Evolutionary conservation across 2,329 filamentous ascomycete genomes (phyloP).

Genomic region (Scytalidium lignicola): DNA sequence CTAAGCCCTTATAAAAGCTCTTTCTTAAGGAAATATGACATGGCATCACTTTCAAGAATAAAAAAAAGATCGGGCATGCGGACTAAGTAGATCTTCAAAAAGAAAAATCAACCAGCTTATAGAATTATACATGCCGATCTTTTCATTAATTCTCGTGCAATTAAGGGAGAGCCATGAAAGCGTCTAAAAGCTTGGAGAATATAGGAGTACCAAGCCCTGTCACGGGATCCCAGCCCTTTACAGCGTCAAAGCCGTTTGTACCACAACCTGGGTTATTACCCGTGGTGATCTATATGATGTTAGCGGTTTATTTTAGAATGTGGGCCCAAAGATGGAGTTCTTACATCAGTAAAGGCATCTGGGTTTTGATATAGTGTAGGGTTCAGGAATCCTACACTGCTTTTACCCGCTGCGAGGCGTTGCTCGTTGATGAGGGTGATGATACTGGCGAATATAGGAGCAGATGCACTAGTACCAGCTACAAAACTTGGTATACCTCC

Average conservation of each 20-base stretch:
- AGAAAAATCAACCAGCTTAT: too few relatives aligned
- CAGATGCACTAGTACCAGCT: slow-evolving; percentile 29
- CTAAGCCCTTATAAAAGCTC: too few relatives aligned
- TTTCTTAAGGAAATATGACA: too few relatives aligned
- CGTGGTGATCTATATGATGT: slow-evolving; percentile 10
- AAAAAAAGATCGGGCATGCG: too few relatives aligned
- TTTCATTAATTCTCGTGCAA: too few relatives aligned
- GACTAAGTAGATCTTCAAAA: too few relatives aligned
- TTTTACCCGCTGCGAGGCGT: slow-evolving; percentile 24
- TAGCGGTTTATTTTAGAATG: not conserved
- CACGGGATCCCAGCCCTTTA: slow-evolving; percentile 23
- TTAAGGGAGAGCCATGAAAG: slow-evolving; percentile 11
- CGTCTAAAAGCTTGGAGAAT: slow-evolving; percentile 8
- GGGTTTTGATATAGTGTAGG: slow-evolving; percentile 15
- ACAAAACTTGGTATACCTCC: slow-evolving; percentile 13
- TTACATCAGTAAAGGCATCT: slow-evolving; percentile 13
- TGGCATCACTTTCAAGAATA: too few relatives aligned
- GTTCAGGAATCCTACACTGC: slow-evolving; percentile 31
- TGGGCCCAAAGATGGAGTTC: not conserved
- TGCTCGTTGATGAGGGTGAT: slow-evolving; percentile 35
- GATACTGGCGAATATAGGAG: slow-evolving; percentile 52
- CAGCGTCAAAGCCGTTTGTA: slow-evolving; percentile 19
- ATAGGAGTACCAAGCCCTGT: slow-evolving; percentile 17
- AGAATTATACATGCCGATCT: too few relatives aligned
- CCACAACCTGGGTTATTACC: slow-evolving; percentile 20